Evolutionary conservation across 2,329 filamentous ascomycete genomes (phyloP), one percentile per base, ranked within the genome.

Genomic region (Nemania sp.): DNA sequence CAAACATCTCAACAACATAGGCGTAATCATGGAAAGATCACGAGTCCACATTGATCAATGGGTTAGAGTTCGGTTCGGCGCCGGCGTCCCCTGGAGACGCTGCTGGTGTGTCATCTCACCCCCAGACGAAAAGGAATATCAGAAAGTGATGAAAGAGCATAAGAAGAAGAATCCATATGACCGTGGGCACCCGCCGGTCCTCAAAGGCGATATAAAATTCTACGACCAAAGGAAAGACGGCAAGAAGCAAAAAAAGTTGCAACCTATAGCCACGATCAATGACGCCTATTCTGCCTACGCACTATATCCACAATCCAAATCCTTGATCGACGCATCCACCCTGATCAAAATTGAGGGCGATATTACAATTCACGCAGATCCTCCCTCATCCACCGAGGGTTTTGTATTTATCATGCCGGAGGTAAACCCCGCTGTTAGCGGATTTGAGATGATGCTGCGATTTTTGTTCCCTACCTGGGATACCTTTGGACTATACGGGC

Each of bases 391-490:
- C 2, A 92, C 92, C 0, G 96, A 99, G 78, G 96, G 96, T 0
- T 98, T 98, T 75, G 93, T 99, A 4, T 99, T 99, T 77, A 90
- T 98, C 73, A 98, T 99, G 94, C 96, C 96, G 3, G 96, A 99
- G 79, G 88, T 92, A 1, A 93, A 93, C 75, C 91, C 95, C n/a
- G 94, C 93, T 20, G 92, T 99, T 13, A 92, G 89, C 62, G 96
- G 96, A 0, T 97, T 98, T 73, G 96, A 98, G 79, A 98, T 97
- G 86, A 91, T 99, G 86, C 85, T 99, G 38, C 89, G 93, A 53
- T 98, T 93, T 82, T 84, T 99, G 13, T 97, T 99, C 78, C 96
- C 96, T 0, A 93, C 94, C 0, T 99, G 93, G 84, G 96, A 99
- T 78, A 93, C 93, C 0, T 99, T 98, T 79, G 89, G 87, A 45